Evolutionary conservation across 352 stramenopile genomes (phyloP), one percentile per base, ranked within the genome.

Genomic region (Phytophthora pini): DNA sequence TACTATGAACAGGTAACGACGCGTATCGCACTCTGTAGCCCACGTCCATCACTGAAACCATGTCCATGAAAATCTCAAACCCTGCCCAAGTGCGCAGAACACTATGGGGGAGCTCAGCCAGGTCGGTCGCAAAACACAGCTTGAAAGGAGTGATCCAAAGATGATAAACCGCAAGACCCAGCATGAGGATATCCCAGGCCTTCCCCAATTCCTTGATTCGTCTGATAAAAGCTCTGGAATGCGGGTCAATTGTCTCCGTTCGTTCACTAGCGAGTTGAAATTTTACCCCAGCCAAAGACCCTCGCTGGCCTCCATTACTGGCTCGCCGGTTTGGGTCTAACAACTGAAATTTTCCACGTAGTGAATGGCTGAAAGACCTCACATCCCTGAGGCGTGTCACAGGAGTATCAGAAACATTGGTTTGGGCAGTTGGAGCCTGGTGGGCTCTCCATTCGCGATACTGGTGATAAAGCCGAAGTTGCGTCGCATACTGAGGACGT

Each of bases 51-150:
- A 76, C 17, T 40, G 79, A 90, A 9, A 89, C 22, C 0, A 73
- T 13, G 26, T 91, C 84, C 31, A 91, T 39, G 10, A 88, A 65
- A 44, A 87, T 77, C 61, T 91, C 84, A 41, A 76, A 41, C 3
- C 15, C 71, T 2, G 77, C 77, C 84, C 84, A 92, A 39, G 29
- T 39, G 1, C 55, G 62, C n/a, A 90, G 46, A 2, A 47, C 26
- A 8, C 8, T 5, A 2, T 41, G 31, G 24, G 63, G 32, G 8
- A 84, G 45, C 15, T 72, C 38, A 7, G 65, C 50, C 2, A 93
- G 49, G 34, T 90, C 81, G 5, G 80, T 64, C 17, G 72, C 68
- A 26, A 89, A 91, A 38, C 69, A 85, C 1, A 86, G 70, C 36
- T 91, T 93, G 46, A 89, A 77, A 0, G 81, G 81, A n/a, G 69